Evolutionary conservation across 176 grass and related monocot genomes (phyloP).

Genomic region (Coix lacrymajobi): DNA sequence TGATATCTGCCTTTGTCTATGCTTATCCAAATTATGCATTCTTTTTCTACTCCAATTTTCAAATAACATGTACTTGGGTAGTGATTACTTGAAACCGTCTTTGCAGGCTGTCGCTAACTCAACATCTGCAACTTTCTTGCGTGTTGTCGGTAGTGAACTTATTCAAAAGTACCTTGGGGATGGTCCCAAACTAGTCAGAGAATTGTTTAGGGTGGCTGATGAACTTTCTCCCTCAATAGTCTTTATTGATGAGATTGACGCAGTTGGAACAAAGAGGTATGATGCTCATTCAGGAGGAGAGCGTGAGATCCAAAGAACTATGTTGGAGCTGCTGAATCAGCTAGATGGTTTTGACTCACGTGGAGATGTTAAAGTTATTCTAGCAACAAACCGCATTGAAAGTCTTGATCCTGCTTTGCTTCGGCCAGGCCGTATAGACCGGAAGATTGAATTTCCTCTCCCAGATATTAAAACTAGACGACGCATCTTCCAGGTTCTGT

Average conservation of each 20-base stretch:
- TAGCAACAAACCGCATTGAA: slow-evolving; percentile 84
- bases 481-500: slow-evolving; percentile 66
- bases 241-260: slow-evolving; percentile 91
- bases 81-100: slow-evolving; percentile 7
- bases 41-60: not conserved
- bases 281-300: slow-evolving; percentile 96
- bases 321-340: slow-evolving; percentile 82
- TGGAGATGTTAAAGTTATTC: slow-evolving; percentile 91
- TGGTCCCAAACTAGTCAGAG: slow-evolving; percentile 82
- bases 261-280: slow-evolving; percentile 90
- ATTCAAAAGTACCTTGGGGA: slow-evolving; percentile 93
- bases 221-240: slow-evolving; percentile 84
- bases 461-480: slow-evolving; percentile 86
- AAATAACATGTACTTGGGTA: not conserved
- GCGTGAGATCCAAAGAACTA: slow-evolving; percentile 85
- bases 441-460: slow-evolving; percentile 84
- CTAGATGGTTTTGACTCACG: slow-evolving; percentile 87
- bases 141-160: slow-evolving; percentile 84
- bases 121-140: slow-evolving; percentile 84
- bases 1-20: not conserved
- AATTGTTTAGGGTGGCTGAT: slow-evolving; percentile 85
- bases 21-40: not conserved
- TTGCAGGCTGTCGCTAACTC: slow-evolving; percentile 83
- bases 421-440: slow-evolving; percentile 73
- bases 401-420: slow-evolving; percentile 85